These are phyloP conservation scores for Erodium trifolium DNA, from an alignment of 441 rosid genomes.

Conservation along the genomic window DNA sequence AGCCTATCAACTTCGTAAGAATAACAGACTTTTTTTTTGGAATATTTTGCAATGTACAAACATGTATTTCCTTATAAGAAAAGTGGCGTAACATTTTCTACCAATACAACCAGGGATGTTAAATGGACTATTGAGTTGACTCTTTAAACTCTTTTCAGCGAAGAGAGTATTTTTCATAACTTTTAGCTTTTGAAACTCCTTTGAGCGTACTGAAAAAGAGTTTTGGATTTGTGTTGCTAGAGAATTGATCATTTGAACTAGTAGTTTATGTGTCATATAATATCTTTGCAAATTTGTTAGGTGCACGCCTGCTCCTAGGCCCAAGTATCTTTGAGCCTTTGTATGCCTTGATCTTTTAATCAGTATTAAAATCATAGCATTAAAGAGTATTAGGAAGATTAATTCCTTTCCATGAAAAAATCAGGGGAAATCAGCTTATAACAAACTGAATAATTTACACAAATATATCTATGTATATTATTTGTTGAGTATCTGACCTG, in stretches of 20 bases:
- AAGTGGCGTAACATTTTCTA: neutral
- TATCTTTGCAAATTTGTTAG: neutral
- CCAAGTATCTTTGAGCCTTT: neutral
- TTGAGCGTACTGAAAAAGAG: neutral
- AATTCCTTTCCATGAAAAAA: neutral
- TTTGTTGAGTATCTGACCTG: constrained; percentile 4
- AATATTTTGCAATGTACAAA: neutral
- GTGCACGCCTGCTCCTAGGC: neutral
- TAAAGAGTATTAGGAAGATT: neutral
- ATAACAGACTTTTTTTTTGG: neutral
- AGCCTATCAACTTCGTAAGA: neutral
- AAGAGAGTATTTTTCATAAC: neutral
- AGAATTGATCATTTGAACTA: neutral
- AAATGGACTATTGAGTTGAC: neutral
- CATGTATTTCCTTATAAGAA: neutral
- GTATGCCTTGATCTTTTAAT: neutral
- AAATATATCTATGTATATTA: neutral
- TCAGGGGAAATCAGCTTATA: neutral
- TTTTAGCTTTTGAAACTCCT: neutral
- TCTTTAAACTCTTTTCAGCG: neutral
- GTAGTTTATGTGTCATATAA: neutral
- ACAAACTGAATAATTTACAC: neutral
- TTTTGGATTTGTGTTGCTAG: neutral
- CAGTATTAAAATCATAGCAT: neutral
- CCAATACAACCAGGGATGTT: neutral